Evolutionary conservation across 2,329 filamentous ascomycete species (phyloP).

Genomic region (Epichloe elymi): DNA sequence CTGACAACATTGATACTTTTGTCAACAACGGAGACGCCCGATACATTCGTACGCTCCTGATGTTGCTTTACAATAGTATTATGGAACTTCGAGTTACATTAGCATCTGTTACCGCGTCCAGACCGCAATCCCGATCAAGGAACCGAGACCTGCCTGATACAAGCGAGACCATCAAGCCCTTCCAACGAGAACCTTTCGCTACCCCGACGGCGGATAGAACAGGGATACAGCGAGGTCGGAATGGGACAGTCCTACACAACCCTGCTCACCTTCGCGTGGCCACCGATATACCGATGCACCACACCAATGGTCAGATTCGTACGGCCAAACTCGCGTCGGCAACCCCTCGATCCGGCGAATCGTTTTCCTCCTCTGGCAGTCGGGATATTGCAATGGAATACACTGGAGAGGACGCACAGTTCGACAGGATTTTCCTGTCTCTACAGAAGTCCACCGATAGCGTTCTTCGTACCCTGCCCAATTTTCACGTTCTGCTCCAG

Average conservation of each 20-base stretch:
- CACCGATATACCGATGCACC: constrained; percentile 36
- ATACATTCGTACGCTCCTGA: constrained; percentile 51
- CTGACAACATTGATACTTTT: constrained; percentile 49
- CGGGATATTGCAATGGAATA: constrained; percentile 43
- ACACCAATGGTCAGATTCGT: constrained; percentile 34
- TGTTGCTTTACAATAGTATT: constrained; percentile 53
- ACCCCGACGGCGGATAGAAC: constrained; percentile 40
- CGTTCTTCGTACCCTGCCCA: constrained; percentile 58
- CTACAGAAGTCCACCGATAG: constrained; percentile 62
- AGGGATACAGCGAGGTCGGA: constrained; percentile 18
- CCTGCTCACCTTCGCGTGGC: constrained; percentile 41
- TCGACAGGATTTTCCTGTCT: constrained; percentile 71
- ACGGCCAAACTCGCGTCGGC: constrained; percentile 40
- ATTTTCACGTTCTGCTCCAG: constrained; percentile 53
- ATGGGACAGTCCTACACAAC: constrained; percentile 30
- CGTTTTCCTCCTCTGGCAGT: constrained; percentile 48
- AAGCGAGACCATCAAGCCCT: constrained; percentile 37
- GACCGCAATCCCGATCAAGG: constrained; percentile 10
- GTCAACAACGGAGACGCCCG: constrained; percentile 52
- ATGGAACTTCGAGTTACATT: constrained; percentile 51
- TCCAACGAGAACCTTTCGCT: constrained; percentile 37
- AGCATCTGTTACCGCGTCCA: constrained; percentile 19
- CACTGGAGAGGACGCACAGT: constrained; percentile 64
- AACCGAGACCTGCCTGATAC: constrained; percentile 11
- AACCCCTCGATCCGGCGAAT: constrained; percentile 76